Evolutionary conservation across 345 rosid genomes (phyloP).

Genomic region (Jatropha curcas): DNA sequence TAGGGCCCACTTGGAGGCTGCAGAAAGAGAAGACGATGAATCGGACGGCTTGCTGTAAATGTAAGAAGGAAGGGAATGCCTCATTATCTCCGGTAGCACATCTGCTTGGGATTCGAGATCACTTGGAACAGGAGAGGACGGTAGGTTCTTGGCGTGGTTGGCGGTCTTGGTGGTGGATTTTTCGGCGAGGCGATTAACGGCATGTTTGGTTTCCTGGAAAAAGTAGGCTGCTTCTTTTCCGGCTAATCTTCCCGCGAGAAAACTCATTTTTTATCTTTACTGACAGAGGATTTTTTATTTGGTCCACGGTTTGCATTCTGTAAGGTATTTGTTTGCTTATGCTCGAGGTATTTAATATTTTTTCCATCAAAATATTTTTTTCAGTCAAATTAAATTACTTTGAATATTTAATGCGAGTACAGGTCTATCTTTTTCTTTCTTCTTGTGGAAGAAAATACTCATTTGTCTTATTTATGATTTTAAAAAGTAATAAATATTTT

Average conservation of each 20-base stretch:
- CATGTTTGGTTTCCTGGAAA: constrained; percentile 83
- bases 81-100: constrained; percentile 82
- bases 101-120: constrained; percentile 50
- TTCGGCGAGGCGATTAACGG: constrained; percentile 76
- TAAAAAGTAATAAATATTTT: too few relatives aligned
- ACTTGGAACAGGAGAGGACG: constrained; percentile 8
- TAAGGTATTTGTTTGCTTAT: not conserved
- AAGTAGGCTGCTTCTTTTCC: constrained; percentile 93
- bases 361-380: too few relatives aligned
- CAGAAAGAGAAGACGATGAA: constrained; percentile 67
- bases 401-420: too few relatives aligned
- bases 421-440: too few relatives aligned
- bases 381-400: too few relatives aligned
- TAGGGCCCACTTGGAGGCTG: constrained; percentile 73
- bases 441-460: too few relatives aligned
- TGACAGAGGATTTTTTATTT: not conserved
- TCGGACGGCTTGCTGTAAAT: constrained; percentile 48
- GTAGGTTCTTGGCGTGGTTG: constrained; percentile 29
- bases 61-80: constrained; percentile 77
- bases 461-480: too few relatives aligned
- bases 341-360: too few relatives aligned
- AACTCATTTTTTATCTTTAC: constrained; percentile 52
- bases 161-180: constrained; percentile 41
- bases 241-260: constrained; percentile 76
- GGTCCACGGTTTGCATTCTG: not conserved